phyloP scores from a whole-genome alignment of 257 asterid species.

The Capsicum baccatum region DNA sequence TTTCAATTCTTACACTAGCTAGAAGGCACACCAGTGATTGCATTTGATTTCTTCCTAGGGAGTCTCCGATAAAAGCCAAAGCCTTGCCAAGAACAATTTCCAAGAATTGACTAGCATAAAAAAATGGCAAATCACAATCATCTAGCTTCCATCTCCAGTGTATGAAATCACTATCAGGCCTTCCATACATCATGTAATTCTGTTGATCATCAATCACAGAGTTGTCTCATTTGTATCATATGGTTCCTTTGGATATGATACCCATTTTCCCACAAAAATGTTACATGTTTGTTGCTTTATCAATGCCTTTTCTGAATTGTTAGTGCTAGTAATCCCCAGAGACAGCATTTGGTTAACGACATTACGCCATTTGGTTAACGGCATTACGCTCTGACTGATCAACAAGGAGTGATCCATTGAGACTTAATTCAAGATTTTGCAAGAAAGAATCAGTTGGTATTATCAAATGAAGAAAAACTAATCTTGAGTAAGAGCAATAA shows the following conservation, averaged over 20 bases:
- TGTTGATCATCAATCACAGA: slow-evolving; percentile 38
- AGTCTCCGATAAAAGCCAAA: too few relatives aligned
- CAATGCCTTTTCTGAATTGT: neutral
- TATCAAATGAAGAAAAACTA: slow-evolving; percentile 14
- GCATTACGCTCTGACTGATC: neutral
- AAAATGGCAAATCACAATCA: slow-evolving; percentile 36
- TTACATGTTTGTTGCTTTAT: slow-evolving; percentile 15
- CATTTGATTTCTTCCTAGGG: too few relatives aligned
- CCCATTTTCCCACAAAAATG: slow-evolving; percentile 35
- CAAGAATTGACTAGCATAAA: slow-evolving; percentile 35
- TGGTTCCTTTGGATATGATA: slow-evolving; percentile 29
- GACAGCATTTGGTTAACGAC: neutral
- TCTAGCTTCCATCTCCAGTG: slow-evolving; percentile 41
- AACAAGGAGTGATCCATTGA: neutral
- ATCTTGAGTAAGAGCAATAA: slow-evolving; percentile 30
- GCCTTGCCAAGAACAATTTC: neutral
- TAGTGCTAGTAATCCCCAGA: neutral
- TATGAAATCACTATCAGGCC: slow-evolving; percentile 36
- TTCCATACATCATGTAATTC: slow-evolving; percentile 40
- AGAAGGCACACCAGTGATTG: too few relatives aligned
- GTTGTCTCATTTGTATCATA: slow-evolving; percentile 34
- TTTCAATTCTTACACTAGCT: too few relatives aligned
- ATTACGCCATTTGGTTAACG: neutral
- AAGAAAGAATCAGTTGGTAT: neutral
- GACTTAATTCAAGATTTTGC: slow-evolving; percentile 4